These are phyloP conservation scores for Apiospora arundinis DNA, from an alignment of 2,329 filamentous ascomycete genomes.

Conservation along the genomic window DNA sequence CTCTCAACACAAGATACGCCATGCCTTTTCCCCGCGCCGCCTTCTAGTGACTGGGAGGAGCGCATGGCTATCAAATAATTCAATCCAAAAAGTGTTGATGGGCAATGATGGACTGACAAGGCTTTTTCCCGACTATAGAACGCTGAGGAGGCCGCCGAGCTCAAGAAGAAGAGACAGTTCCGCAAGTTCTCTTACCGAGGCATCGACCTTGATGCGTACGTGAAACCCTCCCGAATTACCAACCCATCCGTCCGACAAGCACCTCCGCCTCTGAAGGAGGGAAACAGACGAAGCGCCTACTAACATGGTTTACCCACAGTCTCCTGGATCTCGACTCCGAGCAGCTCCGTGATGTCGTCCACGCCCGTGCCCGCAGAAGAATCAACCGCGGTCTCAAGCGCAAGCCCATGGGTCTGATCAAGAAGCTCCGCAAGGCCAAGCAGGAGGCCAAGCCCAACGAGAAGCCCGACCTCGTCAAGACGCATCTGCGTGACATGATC, in stretches of 20 bases:
- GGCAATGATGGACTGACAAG: slow-evolving; percentile 22
- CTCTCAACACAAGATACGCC: slow-evolving; percentile 17
- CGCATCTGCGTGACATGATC: slow-evolving; percentile 99
- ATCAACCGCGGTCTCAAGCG: slow-evolving; percentile 99
- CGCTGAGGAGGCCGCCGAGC: slow-evolving; percentile 96
- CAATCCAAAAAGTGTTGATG: neutral
- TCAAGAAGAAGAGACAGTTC: slow-evolving; percentile 99
- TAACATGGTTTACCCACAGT: slow-evolving; percentile 56
- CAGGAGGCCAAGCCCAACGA: slow-evolving; percentile 99
- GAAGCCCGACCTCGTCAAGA: slow-evolving; percentile 99
- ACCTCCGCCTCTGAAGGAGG: neutral
- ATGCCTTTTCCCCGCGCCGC: neutral
- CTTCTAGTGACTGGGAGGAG: neutral
- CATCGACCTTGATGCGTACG: slow-evolving; percentile 99
- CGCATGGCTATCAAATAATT: neutral
- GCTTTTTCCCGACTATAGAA: slow-evolving; percentile 64
- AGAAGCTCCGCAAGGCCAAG: slow-evolving; percentile 99
- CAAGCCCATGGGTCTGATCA: slow-evolving; percentile 99
- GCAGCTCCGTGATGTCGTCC: slow-evolving; percentile 98
- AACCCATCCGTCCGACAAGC: neutral
- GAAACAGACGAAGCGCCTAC: slow-evolving; percentile 18
- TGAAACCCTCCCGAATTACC: slow-evolving; percentile 34
- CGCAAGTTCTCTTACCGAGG: slow-evolving; percentile 99
- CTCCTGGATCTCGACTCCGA: slow-evolving; percentile 98
- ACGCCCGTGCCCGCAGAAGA: slow-evolving; percentile 96